Conservation (phyloP, 495 filamentous ascomycete genomes). For the Terfezia claveryi region DNA sequence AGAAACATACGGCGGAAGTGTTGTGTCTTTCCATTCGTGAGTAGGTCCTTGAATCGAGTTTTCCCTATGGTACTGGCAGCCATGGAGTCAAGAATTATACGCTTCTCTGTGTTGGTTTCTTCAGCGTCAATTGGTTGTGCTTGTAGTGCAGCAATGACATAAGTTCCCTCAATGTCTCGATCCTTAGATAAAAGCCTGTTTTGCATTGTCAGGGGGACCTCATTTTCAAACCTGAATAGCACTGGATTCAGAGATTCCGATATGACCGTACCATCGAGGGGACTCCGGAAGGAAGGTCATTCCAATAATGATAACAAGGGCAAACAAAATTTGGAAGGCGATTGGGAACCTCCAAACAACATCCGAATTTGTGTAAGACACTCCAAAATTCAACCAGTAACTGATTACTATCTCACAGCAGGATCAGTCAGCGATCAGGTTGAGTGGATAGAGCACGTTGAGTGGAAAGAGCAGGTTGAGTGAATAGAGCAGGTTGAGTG, state of each 20-base stretch:
- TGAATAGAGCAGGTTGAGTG: no score
- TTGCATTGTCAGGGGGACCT: constrained; percentile 6
- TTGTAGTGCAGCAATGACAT: constrained; percentile 44
- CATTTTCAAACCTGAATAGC: not conserved
- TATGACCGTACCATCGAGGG: constrained; percentile 33
- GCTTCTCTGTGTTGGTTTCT: constrained; percentile 32
- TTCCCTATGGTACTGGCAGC: constrained; percentile 31
- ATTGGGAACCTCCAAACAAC: constrained; percentile 69
- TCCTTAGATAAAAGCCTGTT: constrained; percentile 35
- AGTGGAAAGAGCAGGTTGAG: no score
- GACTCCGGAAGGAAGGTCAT: constrained; percentile 55
- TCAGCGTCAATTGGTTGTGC: constrained; percentile 36
- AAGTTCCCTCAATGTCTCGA: constrained; percentile 42
- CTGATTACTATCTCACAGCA: constrained; percentile 31
- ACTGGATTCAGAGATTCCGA: not conserved
- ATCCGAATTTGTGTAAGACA: constrained; percentile 40
- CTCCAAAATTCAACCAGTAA: constrained; percentile 69
- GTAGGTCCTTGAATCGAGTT: constrained; percentile 33
- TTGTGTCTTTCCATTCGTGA: constrained; percentile 41
- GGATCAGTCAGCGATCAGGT: not conserved
- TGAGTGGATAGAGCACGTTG: no score
- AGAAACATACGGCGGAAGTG: constrained; percentile 42
- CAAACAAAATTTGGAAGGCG: constrained; percentile 60
- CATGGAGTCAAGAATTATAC: constrained; percentile 43
- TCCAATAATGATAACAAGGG: constrained; percentile 37